Conservation (phyloP, 2,329 filamentous ascomycete species). For the Phoma sp. region DNA sequence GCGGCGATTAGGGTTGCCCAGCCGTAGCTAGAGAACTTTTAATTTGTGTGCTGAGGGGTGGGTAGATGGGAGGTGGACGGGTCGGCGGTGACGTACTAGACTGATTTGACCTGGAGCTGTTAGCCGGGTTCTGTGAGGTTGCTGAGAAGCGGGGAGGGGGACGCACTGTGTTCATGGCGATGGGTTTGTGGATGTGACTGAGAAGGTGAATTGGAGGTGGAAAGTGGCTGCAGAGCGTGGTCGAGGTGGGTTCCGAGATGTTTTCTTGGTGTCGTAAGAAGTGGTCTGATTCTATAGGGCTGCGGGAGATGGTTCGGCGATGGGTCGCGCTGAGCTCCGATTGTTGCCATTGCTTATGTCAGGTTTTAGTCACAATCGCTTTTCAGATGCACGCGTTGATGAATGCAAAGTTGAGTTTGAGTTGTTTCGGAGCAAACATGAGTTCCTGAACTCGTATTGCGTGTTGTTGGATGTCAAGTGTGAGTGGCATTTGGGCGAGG, state of each 20-base stretch:
- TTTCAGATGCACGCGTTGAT: too few relatives aligned
- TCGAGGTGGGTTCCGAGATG: slow-evolving; percentile 15
- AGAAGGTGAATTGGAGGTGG: not conserved
- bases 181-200: not conserved
- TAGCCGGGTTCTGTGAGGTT: slow-evolving; percentile 9
- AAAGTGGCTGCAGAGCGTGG: not conserved
- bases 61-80: not conserved
- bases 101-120: slow-evolving; percentile 61
- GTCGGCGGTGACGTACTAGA: slow-evolving; percentile 57
- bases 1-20: slow-evolving; percentile 87
- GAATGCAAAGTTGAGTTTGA: too few relatives aligned
- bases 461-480: too few relatives aligned
- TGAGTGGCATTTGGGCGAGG: too few relatives aligned
- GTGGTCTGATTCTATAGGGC: slow-evolving; percentile 38
- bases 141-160: not conserved
- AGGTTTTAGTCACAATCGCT: too few relatives aligned
- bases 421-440: too few relatives aligned
- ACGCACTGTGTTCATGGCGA: slow-evolving; percentile 61
- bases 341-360: too few relatives aligned
- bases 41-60: slow-evolving; percentile 4
- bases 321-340: not conserved
- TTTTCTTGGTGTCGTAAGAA: slow-evolving; percentile 33
- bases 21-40: slow-evolving; percentile 69
- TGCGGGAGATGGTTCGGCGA: slow-evolving; percentile 23
- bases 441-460: too few relatives aligned